Conservation (phyloP, 176 grass and related monocot species). For the Elaeis guineensis region DNA sequence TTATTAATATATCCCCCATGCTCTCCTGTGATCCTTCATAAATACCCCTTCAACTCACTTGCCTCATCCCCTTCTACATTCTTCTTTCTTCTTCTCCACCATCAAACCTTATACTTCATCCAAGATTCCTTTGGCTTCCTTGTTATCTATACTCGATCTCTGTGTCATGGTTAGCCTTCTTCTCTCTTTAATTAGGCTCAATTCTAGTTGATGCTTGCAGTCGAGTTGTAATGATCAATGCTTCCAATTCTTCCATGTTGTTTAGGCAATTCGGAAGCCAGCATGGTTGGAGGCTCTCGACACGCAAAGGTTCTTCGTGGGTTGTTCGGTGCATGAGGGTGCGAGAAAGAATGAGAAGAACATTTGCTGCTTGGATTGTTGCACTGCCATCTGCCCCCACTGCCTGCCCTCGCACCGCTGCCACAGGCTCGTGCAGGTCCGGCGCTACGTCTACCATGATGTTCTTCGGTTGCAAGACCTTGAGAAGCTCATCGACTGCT, state of each 20-base stretch:
- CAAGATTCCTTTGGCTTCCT: no score
- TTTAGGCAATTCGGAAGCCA: slow-evolving; percentile 1
- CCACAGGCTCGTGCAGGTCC: slow-evolving; percentile 16
- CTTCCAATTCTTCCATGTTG: not conserved
- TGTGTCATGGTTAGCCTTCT: not conserved
- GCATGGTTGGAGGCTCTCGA: slow-evolving; percentile 22
- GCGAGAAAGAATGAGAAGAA: slow-evolving; percentile 26
- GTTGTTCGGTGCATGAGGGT: slow-evolving; percentile 13
- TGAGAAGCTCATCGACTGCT: slow-evolving; percentile 23
- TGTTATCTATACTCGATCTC: no score
- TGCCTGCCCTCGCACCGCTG: slow-evolving; percentile 2
- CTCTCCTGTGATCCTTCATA: not conserved
- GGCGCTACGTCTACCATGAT: slow-evolving; percentile 22
- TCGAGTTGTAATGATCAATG: no score
- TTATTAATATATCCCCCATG: slow-evolving; percentile 5
- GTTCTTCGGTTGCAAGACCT: slow-evolving; percentile 16
- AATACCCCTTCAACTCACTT: not conserved
- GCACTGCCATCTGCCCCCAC: slow-evolving; percentile 21
- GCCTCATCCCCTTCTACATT: not conserved
- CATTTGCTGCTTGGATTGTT: slow-evolving; percentile 21
- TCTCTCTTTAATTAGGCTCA: not conserved
- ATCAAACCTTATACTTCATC: no score
- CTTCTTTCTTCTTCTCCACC: not conserved
- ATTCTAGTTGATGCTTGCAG: not conserved
- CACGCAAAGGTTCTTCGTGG: slow-evolving; percentile 10